A percentile compares a stretch with the other conserved stretches of the same genome.
Conservation (phyloP, 768 basidiomycete genomes). For the Auriscalpium vulgare region DNA sequence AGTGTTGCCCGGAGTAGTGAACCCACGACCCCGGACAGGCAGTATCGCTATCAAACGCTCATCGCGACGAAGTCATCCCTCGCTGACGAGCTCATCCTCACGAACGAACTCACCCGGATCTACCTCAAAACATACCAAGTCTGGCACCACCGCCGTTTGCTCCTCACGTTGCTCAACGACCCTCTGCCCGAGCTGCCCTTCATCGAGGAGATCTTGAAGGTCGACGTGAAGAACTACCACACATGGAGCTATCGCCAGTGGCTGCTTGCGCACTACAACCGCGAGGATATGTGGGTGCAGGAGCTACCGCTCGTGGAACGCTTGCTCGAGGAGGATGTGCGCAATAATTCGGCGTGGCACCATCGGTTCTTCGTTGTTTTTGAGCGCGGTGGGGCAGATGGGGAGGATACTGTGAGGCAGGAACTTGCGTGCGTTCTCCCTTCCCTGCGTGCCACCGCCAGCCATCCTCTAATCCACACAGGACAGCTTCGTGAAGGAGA, state of each 20-base stretch:
- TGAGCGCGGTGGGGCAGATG: slow-evolving; percentile 50
- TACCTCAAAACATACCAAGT: slow-evolving; percentile 97
- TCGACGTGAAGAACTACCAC: slow-evolving; percentile 95
- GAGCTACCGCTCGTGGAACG: slow-evolving; percentile 72
- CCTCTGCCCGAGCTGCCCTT: slow-evolving; percentile 71
- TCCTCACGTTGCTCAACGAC: slow-evolving; percentile 48
- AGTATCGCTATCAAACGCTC: slow-evolving; percentile 89
- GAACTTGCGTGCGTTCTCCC: slow-evolving; percentile 65
- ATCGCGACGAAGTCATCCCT: slow-evolving; percentile 59
- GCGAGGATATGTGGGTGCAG: slow-evolving; percentile 57
- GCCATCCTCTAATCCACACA: slow-evolving; percentile 21
- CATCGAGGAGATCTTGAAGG: slow-evolving; percentile 60
- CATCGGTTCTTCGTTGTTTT: slow-evolving; percentile 88
- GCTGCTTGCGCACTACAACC: slow-evolving; percentile 80
- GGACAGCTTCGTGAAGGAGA: slow-evolving; percentile 63
- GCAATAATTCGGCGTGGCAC: slow-evolving; percentile 98
- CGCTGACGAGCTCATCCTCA: slow-evolving; percentile 69
- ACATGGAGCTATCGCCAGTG: slow-evolving; percentile 99
- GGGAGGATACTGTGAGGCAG: slow-evolving; percentile 49
- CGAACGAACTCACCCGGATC: slow-evolving; percentile 79
- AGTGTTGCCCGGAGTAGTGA: not conserved
- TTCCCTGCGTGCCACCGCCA: slow-evolving; percentile 1
- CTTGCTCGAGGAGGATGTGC: slow-evolving; percentile 65
- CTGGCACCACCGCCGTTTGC: slow-evolving; percentile 86
- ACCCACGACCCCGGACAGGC: slow-evolving; percentile 44